Conservation (phyloP, 2,329 filamentous ascomycete species). For the Gnomoniopsis smithogilvyi region DNA sequence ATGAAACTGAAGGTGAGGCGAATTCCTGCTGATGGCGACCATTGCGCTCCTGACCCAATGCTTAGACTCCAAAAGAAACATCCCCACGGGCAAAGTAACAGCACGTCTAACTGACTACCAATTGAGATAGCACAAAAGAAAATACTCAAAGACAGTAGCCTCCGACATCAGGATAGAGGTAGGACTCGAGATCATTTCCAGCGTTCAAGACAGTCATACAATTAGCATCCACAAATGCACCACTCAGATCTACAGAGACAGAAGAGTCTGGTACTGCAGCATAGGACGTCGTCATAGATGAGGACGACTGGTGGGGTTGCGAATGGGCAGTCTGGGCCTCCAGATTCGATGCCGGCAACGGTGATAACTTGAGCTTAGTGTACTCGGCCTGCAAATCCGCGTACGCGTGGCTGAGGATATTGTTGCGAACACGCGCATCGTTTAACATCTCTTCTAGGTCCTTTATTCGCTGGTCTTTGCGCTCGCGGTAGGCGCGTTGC, state of each 20-base stretch:
- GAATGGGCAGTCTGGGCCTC: conserved; percentile 24
- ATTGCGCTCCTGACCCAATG: too few species aligned
- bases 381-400: conserved; percentile 44
- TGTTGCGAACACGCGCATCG: conserved; percentile 52
- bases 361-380: conserved; percentile 32
- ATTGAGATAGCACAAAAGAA: not conserved
- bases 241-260: conserved; percentile 7
- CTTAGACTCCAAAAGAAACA: not conserved
- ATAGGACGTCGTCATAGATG: conserved; percentile 16
- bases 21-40: too few species aligned
- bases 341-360: conserved; percentile 17
- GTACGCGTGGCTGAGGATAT: conserved; percentile 52
- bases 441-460: conserved; percentile 57
- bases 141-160: conserved; percentile 19
- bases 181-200: conserved; percentile 29
- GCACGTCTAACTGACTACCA: not conserved
- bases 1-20: too few species aligned
- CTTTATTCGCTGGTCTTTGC: conserved; percentile 63
- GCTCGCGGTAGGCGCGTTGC: conserved; percentile 58
- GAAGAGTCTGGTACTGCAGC: conserved; percentile 3
- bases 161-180: conserved; percentile 28
- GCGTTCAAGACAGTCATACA: conserved; percentile 19
- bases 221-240: conserved; percentile 19
- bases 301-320: conserved; percentile 22
- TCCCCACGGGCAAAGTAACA: not conserved